Evolutionary conservation across 306 rosid species (phyloP), one percentile per base, ranked within the genome.

Genomic region (Comarum palustre): DNA sequence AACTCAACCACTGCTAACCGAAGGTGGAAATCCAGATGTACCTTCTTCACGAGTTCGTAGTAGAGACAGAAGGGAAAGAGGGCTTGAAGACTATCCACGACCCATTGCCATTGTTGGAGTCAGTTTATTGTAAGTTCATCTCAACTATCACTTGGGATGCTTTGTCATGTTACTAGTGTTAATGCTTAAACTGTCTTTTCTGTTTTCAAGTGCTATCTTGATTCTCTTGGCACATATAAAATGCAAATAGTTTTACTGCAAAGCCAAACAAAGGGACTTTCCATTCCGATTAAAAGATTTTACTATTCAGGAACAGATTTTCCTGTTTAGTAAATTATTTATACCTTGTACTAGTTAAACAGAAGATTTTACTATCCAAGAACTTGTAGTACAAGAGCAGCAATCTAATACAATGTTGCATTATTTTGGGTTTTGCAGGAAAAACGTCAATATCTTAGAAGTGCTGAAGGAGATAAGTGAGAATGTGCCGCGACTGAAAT

Each of bases 391-490:
- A 55, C 50, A 36, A 22, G 17, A 52, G 51, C 50, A 4, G 50
- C 50, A 39, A n/a, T 25, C 27, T 71, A 27, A 58, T 27, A 19
- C 15, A 12, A 72, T 6, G 66, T 72, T 72, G 46, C 2, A 19
- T 12, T 7, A 19, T 19, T 4, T 36, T 55, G 66, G 43, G 67
- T 84, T 76, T 82, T 78, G 79, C 89, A 91, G 99, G 89, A 91
- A 87, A 86, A 90, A 92, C 65, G 84, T 88, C 48, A 82, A 32
- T 74, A 64, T 86, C 50, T 80, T 74, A 22, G 95, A 88, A 75
- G 80, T 95, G 93, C 74, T 95, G 78, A 83, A 88, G 79, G 96
- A 84, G 76, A 95, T 95, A 80, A 86, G 99, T 94, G 74, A 87
- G 86, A 88, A 82, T 80, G 78, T 91, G 93, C 79, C 76, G 76